These are phyloP conservation scores for Berberis thunbergii DNA, from an alignment of 164 flowering plant species.

Conservation along the genomic window DNA sequence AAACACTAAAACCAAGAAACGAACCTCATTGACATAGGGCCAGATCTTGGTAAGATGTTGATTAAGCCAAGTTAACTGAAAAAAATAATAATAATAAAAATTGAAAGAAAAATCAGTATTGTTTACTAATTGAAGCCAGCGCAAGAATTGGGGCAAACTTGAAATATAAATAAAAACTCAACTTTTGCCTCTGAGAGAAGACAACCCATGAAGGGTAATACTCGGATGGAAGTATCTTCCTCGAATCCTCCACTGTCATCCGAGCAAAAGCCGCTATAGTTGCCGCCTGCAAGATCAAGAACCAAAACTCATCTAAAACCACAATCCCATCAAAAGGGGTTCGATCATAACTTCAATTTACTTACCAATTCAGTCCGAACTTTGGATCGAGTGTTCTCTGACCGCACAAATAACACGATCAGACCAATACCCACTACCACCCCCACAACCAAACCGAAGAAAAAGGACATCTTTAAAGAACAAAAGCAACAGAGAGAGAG, in stretches of 20 bases:
- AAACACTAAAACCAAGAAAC: background rate
- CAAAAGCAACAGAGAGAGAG: background rate
- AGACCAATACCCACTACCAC: conserved; percentile 42
- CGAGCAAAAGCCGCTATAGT: conserved; percentile 76
- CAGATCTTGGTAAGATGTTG: conserved; percentile 75
- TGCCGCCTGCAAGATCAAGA: conserved; percentile 32
- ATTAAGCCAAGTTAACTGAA: conserved; percentile 91
- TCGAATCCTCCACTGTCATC: conserved; percentile 92
- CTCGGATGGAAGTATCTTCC: conserved; percentile 58
- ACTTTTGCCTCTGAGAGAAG: conserved; percentile 80
- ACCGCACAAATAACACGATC: conserved; percentile 46
- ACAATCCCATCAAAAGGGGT: background rate
- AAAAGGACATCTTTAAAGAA: conserved; percentile 37
- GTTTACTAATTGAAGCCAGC: background rate
- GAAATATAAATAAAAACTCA: conserved; percentile 14
- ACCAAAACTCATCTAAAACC: background rate
- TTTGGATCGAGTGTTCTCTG: conserved; percentile 57
- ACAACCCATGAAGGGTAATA: conserved; percentile 84
- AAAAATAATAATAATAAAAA: conserved; percentile 8
- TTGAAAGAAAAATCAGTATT: background rate
- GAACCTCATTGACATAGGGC: conserved; percentile 93
- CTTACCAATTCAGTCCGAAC: conserved; percentile 51
- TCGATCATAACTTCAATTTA: background rate
- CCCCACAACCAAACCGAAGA: conserved; percentile 54
- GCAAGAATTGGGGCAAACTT: conserved; percentile 1